Base-by-base conservation (phyloP, 768 basidiomycete genomes). In the Scleroderma citrinum region DNA sequence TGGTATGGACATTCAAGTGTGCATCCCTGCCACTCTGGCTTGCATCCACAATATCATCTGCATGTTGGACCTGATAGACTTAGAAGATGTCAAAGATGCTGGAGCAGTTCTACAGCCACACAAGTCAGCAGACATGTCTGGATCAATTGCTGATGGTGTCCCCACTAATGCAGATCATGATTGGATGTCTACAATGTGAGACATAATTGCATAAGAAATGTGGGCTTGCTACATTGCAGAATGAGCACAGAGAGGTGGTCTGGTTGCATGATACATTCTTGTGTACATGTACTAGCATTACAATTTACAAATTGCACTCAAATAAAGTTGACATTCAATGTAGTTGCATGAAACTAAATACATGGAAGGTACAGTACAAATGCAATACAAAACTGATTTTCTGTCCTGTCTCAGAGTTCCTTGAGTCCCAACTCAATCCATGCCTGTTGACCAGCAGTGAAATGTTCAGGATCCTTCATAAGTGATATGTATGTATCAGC, bases 31-130 rank as follows among this genome's bases (percentile, higher is more conserved):
- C 17, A 61, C 57, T 7, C 48, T 57, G 51, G 7, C 55, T 54
- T 11, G 26, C 26, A 5, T 61, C 1, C 60, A 63, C 50, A 66
- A 67, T 49, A 63, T 64, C 48, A 60, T 63, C 26, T 19, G 31
- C 10, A 49, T 26, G n/a, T 44, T 46, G 30, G 44, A 59, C 50
- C 39, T 45, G 7, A 19, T 32, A 4, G 54, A 57, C 16, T 19
- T 47, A 14, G 37, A 45, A 11, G 44, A 46, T 34, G 12, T 46
- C 8, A 8, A 41, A n/a, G n/a, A 3, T 10, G 5, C 26, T 29
- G 26, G 26, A 29, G 26, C 26, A 29, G 26, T 29, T 35, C 34
- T 12, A 35, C 12, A 4, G n/a, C 34, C 34, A 35, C 13, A 35
- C 4, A 17, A 3, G 13, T 35, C 34, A 6, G 34, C 5, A 35